Evolutionary conservation across 148 eudicot genomes (phyloP).

Genomic region (Vaccinium vitisidaea): DNA sequence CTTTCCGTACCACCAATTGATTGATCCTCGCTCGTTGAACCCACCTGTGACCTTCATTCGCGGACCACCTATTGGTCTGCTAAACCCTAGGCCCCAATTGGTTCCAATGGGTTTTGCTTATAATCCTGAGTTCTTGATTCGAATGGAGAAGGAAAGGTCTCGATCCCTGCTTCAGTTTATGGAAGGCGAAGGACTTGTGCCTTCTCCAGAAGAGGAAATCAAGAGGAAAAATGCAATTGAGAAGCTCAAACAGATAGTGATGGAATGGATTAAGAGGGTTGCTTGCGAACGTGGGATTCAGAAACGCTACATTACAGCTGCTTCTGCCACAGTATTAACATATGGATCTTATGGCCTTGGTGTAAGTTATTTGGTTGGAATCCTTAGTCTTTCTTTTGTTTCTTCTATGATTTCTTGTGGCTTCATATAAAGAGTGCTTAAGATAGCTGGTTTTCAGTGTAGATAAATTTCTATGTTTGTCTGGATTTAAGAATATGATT

Average conservation of each 20-base stretch:
- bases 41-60: constrained; percentile 13
- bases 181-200: constrained; percentile 47
- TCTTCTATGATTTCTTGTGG: neutral
- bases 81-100: constrained; percentile 21
- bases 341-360: constrained; percentile 75
- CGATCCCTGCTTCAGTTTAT: constrained; percentile 39
- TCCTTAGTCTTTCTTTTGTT: neutral
- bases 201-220: constrained; percentile 45
- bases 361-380: constrained; percentile 32
- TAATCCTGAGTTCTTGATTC: constrained; percentile 12
- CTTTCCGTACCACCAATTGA: constrained; percentile 9
- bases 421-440: neutral
- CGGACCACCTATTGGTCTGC: neutral
- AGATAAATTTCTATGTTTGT: neutral
- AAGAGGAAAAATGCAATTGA: constrained; percentile 40
- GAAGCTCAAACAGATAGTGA: constrained; percentile 52
- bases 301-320: constrained; percentile 19
- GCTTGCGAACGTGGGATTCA: constrained; percentile 40
- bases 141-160: constrained; percentile 34
- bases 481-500: neutral
- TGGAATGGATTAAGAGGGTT: constrained; percentile 47
- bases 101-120: constrained; percentile 15
- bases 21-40: constrained; percentile 16
- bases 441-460: neutral
- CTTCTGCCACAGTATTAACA: constrained; percentile 51